Conservation (phyloP, 345 rosid genomes). For the Arabis hirsuta region DNA sequence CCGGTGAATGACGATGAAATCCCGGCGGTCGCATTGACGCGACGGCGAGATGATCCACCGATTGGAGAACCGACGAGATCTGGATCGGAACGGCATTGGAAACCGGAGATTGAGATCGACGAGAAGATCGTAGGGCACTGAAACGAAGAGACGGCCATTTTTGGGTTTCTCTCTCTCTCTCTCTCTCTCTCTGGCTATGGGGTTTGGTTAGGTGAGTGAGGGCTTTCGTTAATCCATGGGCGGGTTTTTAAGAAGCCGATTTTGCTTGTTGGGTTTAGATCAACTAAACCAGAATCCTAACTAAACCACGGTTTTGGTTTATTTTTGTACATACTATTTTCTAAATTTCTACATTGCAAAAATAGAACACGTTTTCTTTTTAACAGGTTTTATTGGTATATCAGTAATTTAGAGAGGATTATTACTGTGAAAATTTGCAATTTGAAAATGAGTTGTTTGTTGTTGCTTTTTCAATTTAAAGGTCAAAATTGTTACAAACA, state of each 20-base stretch:
- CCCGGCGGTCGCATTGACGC: slow-evolving; percentile 23
- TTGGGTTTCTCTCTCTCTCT: slow-evolving; percentile 1
- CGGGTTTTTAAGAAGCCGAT: slow-evolving; percentile 41
- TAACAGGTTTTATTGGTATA: too few relatives aligned
- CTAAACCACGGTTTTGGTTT: slow-evolving; percentile 18
- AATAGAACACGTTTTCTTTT: slow-evolving; percentile 12
- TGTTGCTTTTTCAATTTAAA: not conserved
- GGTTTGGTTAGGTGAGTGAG: slow-evolving; percentile 38
- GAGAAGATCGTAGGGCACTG: slow-evolving; percentile 43
- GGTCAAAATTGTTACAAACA: not conserved
- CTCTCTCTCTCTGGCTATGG: not conserved
- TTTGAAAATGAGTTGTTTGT: not conserved
- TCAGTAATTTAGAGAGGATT: not conserved
- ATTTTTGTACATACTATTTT: not conserved
- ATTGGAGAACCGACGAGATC: slow-evolving; percentile 54
- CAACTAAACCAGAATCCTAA: slow-evolving; percentile 31
- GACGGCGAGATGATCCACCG: slow-evolving; percentile 49
- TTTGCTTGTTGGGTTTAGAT: slow-evolving; percentile 33
- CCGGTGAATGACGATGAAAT: slow-evolving; percentile 45
- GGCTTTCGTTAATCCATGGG: slow-evolving; percentile 11
- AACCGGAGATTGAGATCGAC: slow-evolving; percentile 46
- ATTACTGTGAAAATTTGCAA: not conserved
- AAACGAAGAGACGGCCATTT: slow-evolving; percentile 62
- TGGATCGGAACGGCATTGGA: slow-evolving; percentile 78
- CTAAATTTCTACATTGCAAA: slow-evolving; percentile 23